Conservation (phyloP, 2,329 filamentous ascomycete genomes). For the Fusarium abutilonis region DNA sequence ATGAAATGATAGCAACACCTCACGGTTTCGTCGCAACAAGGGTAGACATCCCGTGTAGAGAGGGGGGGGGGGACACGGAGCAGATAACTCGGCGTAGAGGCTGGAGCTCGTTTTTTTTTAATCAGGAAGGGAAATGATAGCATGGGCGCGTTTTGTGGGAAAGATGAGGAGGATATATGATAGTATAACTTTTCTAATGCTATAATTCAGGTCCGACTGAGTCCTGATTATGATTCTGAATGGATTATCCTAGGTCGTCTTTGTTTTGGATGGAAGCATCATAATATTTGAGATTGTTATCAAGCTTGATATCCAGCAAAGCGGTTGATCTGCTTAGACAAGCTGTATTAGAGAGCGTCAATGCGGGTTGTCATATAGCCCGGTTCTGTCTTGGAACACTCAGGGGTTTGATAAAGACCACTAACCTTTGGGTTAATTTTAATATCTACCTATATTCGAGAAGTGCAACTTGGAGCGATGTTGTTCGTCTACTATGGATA, state of each 20-base stretch:
- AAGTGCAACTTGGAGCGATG: too few species aligned
- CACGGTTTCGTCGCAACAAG: slow-evolving; percentile 43
- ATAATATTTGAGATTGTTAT: background rate
- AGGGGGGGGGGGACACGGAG: slow-evolving; percentile 17
- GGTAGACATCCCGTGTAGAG: slow-evolving; percentile 42
- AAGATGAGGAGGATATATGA: slow-evolving; percentile 27
- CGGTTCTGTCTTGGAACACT: too few species aligned
- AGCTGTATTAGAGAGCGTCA: too few species aligned
- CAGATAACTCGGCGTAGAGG: slow-evolving; percentile 36
- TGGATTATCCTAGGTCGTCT: background rate
- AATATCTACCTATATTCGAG: too few species aligned
- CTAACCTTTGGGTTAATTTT: too few species aligned
- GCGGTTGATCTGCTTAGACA: too few species aligned
- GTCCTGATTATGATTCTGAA: slow-evolving; percentile 43
- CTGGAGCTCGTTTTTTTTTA: slow-evolving; percentile 6
- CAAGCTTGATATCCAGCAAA: background rate
- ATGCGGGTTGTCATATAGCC: too few species aligned
- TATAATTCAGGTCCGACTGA: slow-evolving; percentile 34
- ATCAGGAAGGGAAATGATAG: slow-evolving; percentile 10
- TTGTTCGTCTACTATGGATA: too few species aligned
- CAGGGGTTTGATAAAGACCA: too few species aligned
- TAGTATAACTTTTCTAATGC: slow-evolving; percentile 44
- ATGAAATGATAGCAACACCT: slow-evolving; percentile 46
- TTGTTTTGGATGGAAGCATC: background rate
- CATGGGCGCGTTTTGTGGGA: slow-evolving; percentile 12